Conservation (phyloP, 176 grass and related monocot species). For the Lolium rigidum region DNA sequence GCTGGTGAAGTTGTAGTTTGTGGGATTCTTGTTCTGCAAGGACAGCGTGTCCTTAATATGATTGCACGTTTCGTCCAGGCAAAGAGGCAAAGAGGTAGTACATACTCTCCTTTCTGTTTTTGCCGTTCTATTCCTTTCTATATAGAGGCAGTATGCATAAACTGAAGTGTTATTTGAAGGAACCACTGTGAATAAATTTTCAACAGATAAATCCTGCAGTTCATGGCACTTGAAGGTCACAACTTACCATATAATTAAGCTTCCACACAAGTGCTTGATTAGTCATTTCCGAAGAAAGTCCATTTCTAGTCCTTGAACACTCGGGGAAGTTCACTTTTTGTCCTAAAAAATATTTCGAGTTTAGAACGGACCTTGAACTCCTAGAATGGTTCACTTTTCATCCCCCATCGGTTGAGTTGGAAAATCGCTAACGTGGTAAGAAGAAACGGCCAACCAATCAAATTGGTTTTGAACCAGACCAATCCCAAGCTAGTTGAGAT, state of each 20-base stretch:
- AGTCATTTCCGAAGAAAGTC: background rate
- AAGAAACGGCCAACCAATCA: too few relatives aligned
- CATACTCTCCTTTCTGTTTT: conserved; percentile 33
- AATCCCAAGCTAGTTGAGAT: too few relatives aligned
- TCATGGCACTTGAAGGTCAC: conserved; percentile 2
- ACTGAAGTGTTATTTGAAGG: conserved; percentile 27
- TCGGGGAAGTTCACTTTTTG: too few relatives aligned
- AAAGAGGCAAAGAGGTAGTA: conserved; percentile 77
- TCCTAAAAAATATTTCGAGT: too few relatives aligned
- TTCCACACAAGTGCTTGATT: conserved; percentile 3
- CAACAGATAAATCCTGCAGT: conserved; percentile 3
- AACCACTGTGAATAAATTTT: conserved; percentile 19
- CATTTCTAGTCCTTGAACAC: too few relatives aligned
- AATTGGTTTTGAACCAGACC: too few relatives aligned
- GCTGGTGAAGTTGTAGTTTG: conserved; percentile 86
- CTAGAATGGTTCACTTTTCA: too few relatives aligned
- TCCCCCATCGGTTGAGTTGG: too few relatives aligned
- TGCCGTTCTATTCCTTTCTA: conserved; percentile 8
- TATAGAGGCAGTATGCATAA: conserved; percentile 4
- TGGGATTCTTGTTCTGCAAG: conserved; percentile 89
- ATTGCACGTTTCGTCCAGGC: conserved; percentile 79
- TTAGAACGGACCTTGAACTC: too few relatives aligned
- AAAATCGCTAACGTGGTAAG: too few relatives aligned
- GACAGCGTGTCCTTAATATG: conserved; percentile 78
- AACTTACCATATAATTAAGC: conserved; percentile 5